These are phyloP conservation scores for Chlorencoelia australis DNA, from an alignment of 2,329 filamentous ascomycete genomes.

Conservation along the genomic window DNA sequence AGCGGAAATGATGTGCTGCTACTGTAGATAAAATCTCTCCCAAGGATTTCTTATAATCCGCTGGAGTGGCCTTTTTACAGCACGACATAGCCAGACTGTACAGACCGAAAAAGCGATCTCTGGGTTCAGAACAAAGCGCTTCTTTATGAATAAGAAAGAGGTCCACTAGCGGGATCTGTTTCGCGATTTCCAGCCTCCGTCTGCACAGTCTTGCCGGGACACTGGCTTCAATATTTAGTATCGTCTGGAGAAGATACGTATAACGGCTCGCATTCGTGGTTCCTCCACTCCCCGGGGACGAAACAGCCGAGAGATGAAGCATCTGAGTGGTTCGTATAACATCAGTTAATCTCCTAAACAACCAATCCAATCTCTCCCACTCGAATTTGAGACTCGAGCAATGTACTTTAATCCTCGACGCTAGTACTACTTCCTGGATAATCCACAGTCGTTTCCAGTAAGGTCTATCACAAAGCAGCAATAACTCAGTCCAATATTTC, in stretches of 20 bases:
- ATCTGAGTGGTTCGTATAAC: background rate
- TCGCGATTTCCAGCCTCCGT: constrained; percentile 2
- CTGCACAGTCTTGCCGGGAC: constrained; percentile 2
- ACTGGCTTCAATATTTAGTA: constrained; percentile 1
- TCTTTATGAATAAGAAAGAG: constrained; percentile 6
- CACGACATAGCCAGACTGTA: constrained; percentile 6
- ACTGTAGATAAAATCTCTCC: constrained; percentile 4
- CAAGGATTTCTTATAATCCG: constrained; percentile 5
- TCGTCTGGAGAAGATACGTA: constrained; percentile 2
- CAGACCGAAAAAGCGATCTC: constrained; percentile 5
- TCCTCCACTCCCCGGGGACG: background rate
- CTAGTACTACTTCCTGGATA: constrained; percentile 7
- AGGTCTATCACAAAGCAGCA: background rate
- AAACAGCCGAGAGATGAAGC: background rate
- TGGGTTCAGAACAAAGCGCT: constrained; percentile 5
- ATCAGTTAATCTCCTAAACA: constrained; percentile 1
- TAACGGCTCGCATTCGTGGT: too few species aligned
- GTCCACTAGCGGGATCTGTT: constrained; percentile 2
- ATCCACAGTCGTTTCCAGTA: constrained; percentile 7
- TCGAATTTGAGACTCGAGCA: constrained; percentile 6
- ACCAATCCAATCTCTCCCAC: constrained; percentile 3
- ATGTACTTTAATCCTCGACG: constrained; percentile 4
- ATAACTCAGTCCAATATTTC: constrained; percentile 6
- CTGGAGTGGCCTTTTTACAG: constrained; percentile 3
- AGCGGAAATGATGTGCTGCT: constrained; percentile 1